phyloP scores from a whole-genome alignment of 352 stramenopile genomes.

The Globisporangium perplexum region DNA sequence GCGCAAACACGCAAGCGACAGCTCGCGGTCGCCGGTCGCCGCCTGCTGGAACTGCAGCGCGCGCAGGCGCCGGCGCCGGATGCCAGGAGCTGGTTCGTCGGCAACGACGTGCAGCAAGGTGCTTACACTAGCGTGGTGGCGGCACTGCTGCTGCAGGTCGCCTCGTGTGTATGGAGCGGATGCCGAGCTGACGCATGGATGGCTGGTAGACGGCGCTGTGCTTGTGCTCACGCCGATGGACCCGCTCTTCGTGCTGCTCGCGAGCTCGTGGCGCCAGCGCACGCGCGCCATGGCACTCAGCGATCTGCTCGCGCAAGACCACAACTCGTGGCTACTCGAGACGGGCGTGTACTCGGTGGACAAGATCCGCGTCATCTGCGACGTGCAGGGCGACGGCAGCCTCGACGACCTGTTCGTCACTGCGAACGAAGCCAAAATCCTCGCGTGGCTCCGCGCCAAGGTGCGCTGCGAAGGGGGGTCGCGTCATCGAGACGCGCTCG shows the following conservation, averaged over 20 bases:
- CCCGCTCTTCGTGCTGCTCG: constrained; percentile 65
- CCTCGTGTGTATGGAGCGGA: background rate
- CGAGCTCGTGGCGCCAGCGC: constrained; percentile 40
- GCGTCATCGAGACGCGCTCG: too few species aligned
- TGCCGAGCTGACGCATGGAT: background rate
- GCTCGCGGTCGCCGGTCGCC: constrained; percentile 35
- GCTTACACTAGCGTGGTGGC: background rate
- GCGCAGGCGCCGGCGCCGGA: constrained; percentile 30
- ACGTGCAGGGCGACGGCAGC: constrained; percentile 43
- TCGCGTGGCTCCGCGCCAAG: constrained; percentile 47
- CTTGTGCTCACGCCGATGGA: constrained; percentile 64
- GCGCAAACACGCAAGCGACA: constrained; percentile 31
- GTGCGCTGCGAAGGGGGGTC: constrained; percentile 13
- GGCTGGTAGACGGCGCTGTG: constrained; percentile 40
- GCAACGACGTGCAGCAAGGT: constrained; percentile 65
- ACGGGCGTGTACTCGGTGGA: constrained; percentile 21
- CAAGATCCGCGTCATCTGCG: constrained; percentile 41
- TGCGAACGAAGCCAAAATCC: constrained; percentile 43
- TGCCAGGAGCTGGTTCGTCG: constrained; percentile 69
- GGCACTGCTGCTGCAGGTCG: background rate
- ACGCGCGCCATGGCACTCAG: constrained; percentile 47
- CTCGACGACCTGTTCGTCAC: constrained; percentile 58
- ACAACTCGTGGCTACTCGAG: constrained; percentile 59
- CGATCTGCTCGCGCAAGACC: constrained; percentile 36
- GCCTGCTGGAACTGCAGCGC: constrained; percentile 63